Evolutionary conservation across 352 stramenopile species (phyloP), one percentile per base, ranked within the genome.

Genomic region (Pythium sukuiense): DNA sequence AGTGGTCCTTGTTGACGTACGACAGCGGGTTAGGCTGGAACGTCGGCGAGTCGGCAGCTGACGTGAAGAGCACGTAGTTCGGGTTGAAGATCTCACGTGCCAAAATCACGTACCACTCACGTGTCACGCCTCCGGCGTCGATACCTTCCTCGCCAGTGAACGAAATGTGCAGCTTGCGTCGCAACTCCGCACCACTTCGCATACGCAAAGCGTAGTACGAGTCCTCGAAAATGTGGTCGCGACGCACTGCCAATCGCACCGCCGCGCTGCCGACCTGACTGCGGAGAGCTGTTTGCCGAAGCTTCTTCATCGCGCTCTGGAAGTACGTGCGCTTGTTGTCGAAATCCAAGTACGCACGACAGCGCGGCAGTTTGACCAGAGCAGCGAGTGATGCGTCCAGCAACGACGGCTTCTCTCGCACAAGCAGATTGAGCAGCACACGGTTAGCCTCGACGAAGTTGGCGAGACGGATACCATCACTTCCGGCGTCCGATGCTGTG

Each of bases 21-120:
- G 96, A 99, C 37, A 99, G 87, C 55, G 97, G 96, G 76, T 99
- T 99, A 6, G 97, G 97, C 74, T 99, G 97, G 78, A 99, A 99
- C 9, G 98, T 99, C 53, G 96, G 97, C 12, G 97, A 98, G 80
- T 99, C 98, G 26, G 97, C 97, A 4, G 97, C 98, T 20, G 97
- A 98, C 46, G 97, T 99, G 81, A 99, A 99, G 1, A 99, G 77
- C 59, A 97, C 97, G 79, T 99, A 99, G 75, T 99, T 99, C 53
- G 97, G 97, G 77, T 99, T 99, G 81, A 99, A 99, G 70, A 99
- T 99, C 76, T 99, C 97, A 67, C 98, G 98, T 3, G 97, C 96
- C 32, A 99, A 76, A 76, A 99, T 99, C 67, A 96, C 96, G 77
- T 99, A 98, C 82, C 98, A 99, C 83, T 99, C 98, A 50, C 97